Evolutionary conservation across 2,329 filamentous ascomycete species (phyloP).

Genomic region (Dothistroma pini): DNA sequence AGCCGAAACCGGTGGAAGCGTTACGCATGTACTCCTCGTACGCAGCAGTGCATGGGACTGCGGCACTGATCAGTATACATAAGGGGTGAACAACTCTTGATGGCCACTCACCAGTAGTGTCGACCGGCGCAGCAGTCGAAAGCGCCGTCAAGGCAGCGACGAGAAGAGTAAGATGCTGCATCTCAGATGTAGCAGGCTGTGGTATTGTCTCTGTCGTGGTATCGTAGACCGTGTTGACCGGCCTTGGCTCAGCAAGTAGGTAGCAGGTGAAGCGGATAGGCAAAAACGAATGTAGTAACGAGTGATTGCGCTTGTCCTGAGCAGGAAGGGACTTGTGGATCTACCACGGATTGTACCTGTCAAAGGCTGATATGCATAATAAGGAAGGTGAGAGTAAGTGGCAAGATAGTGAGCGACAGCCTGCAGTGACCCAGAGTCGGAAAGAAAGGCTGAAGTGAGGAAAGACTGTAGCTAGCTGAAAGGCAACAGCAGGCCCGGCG

Average conservation of each 20-base stretch:
- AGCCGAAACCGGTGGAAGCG: constrained; percentile 29
- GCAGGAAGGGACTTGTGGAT: neutral
- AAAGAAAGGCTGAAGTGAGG: neutral
- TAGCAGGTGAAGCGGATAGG: neutral
- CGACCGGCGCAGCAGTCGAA: constrained; percentile 7
- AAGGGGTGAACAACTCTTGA: neutral
- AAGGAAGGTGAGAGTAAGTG: neutral
- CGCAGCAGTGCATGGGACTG: neutral
- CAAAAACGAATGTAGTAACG: constrained; percentile 5
- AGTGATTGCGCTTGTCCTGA: neutral
- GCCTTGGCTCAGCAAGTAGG: constrained; percentile 3
- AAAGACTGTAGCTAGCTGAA: neutral
- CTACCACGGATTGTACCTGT: constrained; percentile 11
- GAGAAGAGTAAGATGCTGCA: constrained; percentile 16
- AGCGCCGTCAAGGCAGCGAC: constrained; percentile 19
- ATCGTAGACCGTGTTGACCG: constrained; percentile 4
- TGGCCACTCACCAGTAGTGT: constrained; percentile 10
- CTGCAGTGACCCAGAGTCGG: neutral
- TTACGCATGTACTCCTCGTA: constrained; percentile 1
- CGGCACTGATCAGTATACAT: neutral
- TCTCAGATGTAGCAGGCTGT: constrained; percentile 11
- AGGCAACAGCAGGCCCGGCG: neutral
- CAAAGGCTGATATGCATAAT: constrained; percentile 17
- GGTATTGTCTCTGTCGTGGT: neutral
- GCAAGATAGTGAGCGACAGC: neutral